phyloP scores from a whole-genome alignment of 345 rosid species.

The Gossypioides kirkii region DNA sequence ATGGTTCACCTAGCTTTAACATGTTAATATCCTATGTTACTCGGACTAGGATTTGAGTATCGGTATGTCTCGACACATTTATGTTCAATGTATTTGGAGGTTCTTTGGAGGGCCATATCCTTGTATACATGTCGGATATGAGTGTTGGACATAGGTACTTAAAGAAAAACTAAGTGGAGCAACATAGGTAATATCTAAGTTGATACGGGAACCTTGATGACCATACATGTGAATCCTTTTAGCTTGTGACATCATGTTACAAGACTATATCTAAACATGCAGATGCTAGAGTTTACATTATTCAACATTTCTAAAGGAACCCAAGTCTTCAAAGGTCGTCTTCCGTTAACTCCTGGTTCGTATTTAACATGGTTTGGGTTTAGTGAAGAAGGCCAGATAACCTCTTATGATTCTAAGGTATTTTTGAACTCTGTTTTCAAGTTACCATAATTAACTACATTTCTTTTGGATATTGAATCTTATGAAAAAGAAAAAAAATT shows the following conservation, averaged over 20 bases:
- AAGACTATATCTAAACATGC: slow-evolving; percentile 22
- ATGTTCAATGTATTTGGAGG: background rate
- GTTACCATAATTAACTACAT: background rate
- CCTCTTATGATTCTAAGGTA: slow-evolving; percentile 88
- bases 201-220: background rate
- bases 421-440: background rate
- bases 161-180: background rate
- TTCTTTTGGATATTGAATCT: slow-evolving; percentile 17
- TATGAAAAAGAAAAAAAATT: slow-evolving; percentile 19
- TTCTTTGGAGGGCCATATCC: background rate
- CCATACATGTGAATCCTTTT: background rate
- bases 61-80: background rate
- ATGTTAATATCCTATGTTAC: background rate
- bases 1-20: background rate
- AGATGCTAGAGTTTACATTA: slow-evolving; percentile 73
- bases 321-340: slow-evolving; percentile 53
- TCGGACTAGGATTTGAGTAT: background rate
- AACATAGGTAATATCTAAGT: background rate
- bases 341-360: slow-evolving; percentile 84
- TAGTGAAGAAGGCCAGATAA: slow-evolving; percentile 83
- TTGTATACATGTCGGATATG: background rate
- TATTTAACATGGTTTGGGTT: slow-evolving; percentile 78
- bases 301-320: slow-evolving; percentile 56
- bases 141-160: background rate
- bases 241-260: background rate